Evolutionary conservation across 139 green algal species (phyloP).

Genomic region (Chlorella ohadii): DNA sequence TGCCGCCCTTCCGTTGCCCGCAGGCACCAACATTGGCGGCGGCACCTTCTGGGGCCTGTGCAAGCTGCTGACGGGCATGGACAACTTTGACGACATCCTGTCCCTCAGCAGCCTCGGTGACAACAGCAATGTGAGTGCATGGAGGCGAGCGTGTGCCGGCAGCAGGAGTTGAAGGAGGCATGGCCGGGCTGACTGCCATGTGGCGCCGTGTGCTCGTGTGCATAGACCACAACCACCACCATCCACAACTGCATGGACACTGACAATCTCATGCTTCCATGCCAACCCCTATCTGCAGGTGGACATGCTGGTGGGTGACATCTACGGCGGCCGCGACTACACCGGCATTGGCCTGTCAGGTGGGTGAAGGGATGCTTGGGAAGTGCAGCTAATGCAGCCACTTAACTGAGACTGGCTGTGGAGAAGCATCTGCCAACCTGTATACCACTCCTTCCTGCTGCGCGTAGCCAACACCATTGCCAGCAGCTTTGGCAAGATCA

Average conservation of each 20-base stretch:
- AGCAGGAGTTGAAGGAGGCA: no score
- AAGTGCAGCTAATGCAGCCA: no score
- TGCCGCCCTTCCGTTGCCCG: neutral
- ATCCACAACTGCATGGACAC: no score
- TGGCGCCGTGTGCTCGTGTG: no score
- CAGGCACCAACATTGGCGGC: constrained; percentile 95
- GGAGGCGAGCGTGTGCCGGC: no score
- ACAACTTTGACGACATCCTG: constrained; percentile 98
- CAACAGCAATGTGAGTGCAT: constrained; percentile 77
- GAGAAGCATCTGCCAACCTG: neutral
- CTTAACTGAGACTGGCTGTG: neutral
- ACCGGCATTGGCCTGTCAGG: constrained; percentile 86
- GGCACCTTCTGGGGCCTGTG: constrained; percentile 99
- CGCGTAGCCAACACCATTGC: constrained; percentile 90
- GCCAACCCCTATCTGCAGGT: constrained; percentile 63
- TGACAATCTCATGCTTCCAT: no score
- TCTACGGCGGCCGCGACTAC: constrained; percentile 98
- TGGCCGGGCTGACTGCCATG: no score
- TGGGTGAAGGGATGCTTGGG: neutral
- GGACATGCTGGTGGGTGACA: constrained; percentile 99
- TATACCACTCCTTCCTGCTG: neutral
- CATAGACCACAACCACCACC: no score
- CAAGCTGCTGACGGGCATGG: constrained; percentile 70
- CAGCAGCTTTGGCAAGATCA: constrained; percentile 92
- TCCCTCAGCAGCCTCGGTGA: constrained; percentile 88